Conservation (phyloP, 2,329 filamentous ascomycete species). For the Lasiodiplodia gonubiensis region DNA sequence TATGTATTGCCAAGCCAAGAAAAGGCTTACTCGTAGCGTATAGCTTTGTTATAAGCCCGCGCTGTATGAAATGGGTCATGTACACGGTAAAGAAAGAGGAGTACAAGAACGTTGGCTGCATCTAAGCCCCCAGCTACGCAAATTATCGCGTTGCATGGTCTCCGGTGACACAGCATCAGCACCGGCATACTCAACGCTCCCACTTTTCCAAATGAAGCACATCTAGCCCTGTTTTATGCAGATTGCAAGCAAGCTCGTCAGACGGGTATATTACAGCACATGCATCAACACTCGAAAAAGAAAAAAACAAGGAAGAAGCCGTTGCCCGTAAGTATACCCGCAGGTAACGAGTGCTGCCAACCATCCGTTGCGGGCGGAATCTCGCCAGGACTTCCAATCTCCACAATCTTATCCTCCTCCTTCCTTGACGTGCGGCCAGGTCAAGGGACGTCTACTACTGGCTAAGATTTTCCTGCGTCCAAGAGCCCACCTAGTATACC, state of each 20-base stretch:
- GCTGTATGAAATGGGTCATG: not conserved
- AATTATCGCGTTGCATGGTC: slow-evolving; percentile 18
- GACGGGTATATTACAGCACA: not conserved
- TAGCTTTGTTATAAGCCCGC: not conserved
- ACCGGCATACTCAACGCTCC: not conserved
- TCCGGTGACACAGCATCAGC: slow-evolving; percentile 3
- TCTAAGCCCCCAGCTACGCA: not conserved
- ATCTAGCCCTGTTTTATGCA: not conserved
- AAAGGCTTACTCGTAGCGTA: no score
- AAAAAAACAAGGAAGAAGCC: slow-evolving; percentile 3
- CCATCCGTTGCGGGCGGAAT: not conserved
- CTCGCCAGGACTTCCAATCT: not conserved
- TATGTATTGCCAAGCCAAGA: no score
- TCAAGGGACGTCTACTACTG: not conserved
- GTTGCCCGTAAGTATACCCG: not conserved
- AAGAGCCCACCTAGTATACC: not conserved
- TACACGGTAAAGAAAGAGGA: not conserved
- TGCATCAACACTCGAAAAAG: no score
- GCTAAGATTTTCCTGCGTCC: not conserved
- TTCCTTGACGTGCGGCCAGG: not conserved
- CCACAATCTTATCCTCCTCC: not conserved
- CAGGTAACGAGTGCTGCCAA: not conserved
- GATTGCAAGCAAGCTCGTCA: not conserved
- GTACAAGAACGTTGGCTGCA: not conserved
- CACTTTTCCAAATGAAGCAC: not conserved